phyloP scores from a whole-genome alignment of 2,329 filamentous ascomycete species.

The Fusarium sp. region DNA sequence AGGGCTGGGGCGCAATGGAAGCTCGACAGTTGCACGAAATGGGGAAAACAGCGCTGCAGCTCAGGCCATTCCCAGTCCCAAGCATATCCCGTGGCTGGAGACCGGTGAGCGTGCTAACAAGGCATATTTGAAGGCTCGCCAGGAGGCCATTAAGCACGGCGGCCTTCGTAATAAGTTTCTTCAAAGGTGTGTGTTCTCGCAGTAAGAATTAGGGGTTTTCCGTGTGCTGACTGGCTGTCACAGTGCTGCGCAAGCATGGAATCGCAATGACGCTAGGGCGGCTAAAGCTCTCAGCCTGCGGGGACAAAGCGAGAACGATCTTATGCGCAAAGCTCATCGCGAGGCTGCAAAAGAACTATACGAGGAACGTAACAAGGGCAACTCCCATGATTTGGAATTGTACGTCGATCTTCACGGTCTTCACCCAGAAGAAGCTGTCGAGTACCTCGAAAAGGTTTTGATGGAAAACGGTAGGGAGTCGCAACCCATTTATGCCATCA shows the following conservation, averaged over 20 bases:
- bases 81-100: constrained; percentile 96
- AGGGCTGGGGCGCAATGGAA: constrained; percentile 68
- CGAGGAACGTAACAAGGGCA: constrained; percentile 87
- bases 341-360: constrained; percentile 93
- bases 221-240: constrained; percentile 1
- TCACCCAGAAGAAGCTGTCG: constrained; percentile 96
- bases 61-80: constrained; percentile 85
- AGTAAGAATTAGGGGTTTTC: neutral
- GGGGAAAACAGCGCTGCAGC: constrained; percentile 84
- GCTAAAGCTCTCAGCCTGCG: constrained; percentile 94
- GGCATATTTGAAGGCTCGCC: constrained; percentile 92
- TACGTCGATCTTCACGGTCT: constrained; percentile 98
- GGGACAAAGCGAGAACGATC: constrained; percentile 94
- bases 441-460: constrained; percentile 89
- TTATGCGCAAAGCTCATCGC: constrained; percentile 96
- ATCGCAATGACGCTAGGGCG: constrained; percentile 94
- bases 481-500: constrained; percentile 91
- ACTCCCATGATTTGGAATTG: constrained; percentile 72
- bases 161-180: constrained; percentile 96
- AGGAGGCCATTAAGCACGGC: constrained; percentile 97
- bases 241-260: constrained; percentile 97
- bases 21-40: constrained; percentile 70
- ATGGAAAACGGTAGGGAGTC: constrained; percentile 80
- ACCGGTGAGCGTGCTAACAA: constrained; percentile 92
- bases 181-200: constrained; percentile 73